Percentiles rank a stretch among this genome's conserved stretches.
Evolutionary conservation across 2,329 filamentous ascomycete species (phyloP).

Genomic region (Periconia macrospinosa): DNA sequence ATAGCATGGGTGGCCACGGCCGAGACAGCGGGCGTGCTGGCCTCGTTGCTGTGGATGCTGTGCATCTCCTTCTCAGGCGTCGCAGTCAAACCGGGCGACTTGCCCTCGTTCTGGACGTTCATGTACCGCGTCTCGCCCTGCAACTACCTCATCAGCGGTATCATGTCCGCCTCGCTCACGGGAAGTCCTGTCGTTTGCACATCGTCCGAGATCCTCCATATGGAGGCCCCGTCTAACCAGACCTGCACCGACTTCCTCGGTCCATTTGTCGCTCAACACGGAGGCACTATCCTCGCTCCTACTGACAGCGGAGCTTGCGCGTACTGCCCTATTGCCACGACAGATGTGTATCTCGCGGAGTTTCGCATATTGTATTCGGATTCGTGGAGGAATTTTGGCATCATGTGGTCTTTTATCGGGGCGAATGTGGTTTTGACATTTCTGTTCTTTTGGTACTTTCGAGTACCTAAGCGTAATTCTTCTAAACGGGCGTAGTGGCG

Average conservation of each 20-base stretch:
- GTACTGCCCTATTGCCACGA: conserved; percentile 40
- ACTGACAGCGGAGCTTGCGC: conserved; percentile 29
- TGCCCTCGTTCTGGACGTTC: conserved; percentile 76
- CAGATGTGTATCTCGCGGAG: conserved; percentile 37
- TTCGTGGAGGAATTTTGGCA: conserved; percentile 53
- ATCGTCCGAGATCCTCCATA: conserved; percentile 64
- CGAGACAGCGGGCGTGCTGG: conserved; percentile 74
- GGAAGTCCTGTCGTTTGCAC: conserved; percentile 66
- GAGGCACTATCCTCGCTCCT: conserved; percentile 36
- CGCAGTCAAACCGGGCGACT: conserved; percentile 57
- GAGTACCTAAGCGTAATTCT: conserved; percentile 46
- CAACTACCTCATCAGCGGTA: conserved; percentile 60
- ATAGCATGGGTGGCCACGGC: conserved; percentile 15
- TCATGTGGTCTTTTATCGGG: conserved; percentile 51
- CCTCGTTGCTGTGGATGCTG: conserved; percentile 71
- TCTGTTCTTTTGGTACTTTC: conserved; percentile 51
- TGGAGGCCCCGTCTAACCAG: conserved; percentile 60
- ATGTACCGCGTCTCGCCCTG: conserved; percentile 72
- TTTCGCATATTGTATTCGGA: conserved; percentile 44
- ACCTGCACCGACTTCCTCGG: conserved; percentile 63
- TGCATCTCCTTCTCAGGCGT: conserved; percentile 72
- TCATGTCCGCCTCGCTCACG: conserved; percentile 61
- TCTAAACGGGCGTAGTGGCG: too few species aligned
- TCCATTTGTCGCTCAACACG: conserved; percentile 26
- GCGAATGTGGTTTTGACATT: conserved; percentile 50